Evolutionary conservation across 495 filamentous ascomycete genomes (phyloP), one percentile per base, ranked within the genome.

Genomic region (Trypethelium eluteriae): DNA sequence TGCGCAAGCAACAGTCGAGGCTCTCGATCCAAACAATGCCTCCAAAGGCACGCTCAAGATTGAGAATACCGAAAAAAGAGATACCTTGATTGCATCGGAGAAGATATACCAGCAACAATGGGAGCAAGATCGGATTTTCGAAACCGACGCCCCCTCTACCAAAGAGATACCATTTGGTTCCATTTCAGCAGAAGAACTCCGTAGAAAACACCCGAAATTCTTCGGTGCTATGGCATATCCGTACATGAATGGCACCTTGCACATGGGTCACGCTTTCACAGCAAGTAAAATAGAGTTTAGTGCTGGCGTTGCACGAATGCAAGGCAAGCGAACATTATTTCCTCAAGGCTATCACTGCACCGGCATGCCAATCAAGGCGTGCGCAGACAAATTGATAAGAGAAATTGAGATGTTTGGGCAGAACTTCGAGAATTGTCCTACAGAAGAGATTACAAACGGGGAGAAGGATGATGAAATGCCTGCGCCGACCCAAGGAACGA

Each of bases 281-380:
- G 84, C 89, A 67, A 87, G 82, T 73, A 98, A 98, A 76, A 86
- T 96, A 69, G 93, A 98, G 76, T 98, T 96, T 76, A 85, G 87
- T 69, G 84, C 87, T 47, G 90, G 93, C 44, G 89, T 88, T 69
- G 86, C 88, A 47, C 81, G 93, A 46, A 95, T 97, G 92, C 85
- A 94, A 76, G 94, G 94, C 68, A 91, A 91, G 79, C 81, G 88
- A 57, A 82, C 85, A 66, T 81, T 98, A 56, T 97, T 93, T 77
- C 94, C 94, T 64, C 85, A 90, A 62, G 95, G 94, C 14, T 98
- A 89, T 78, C 94, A 98, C 79, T 95, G 91, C 78, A 97, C 95
- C 0, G 94, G 94, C 74, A 93, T 98, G 86, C 92, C 94, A 3
- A 98, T 98, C 79, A 97, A 96, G 76, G 92, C 94, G 3, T 96